Conservation (phyloP, 495 filamentous ascomycete species). For the Penicillium paradoxum region DNA sequence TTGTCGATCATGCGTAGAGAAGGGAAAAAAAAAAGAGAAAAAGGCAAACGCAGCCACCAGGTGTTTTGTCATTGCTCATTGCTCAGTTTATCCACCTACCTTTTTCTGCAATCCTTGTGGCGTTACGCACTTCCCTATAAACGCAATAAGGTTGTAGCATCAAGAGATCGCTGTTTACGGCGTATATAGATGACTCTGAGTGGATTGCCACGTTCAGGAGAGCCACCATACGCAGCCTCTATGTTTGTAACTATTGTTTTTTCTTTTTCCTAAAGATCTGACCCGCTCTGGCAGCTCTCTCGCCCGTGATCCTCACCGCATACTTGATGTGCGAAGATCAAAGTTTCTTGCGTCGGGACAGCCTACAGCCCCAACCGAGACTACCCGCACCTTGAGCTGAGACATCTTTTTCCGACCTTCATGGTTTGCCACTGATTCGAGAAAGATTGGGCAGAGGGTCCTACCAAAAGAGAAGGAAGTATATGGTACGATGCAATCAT, state of each 20-base stretch:
- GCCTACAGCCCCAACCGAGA: slow-evolving; percentile 11
- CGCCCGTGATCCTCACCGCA: neutral
- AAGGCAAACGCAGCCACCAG: neutral
- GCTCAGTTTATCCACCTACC: neutral
- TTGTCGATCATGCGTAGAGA: slow-evolving; percentile 3
- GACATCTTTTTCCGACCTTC: slow-evolving; percentile 4
- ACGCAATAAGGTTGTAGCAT: slow-evolving; percentile 16
- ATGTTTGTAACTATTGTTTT: too few species aligned
- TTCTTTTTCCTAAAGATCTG: neutral
- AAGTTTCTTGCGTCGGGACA: neutral
- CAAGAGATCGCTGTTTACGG: slow-evolving; percentile 18
- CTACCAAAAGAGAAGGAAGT: too few species aligned
- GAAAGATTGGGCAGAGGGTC: too few species aligned
- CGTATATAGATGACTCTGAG: slow-evolving; percentile 3
- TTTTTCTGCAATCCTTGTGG: neutral
- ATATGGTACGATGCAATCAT: too few species aligned
- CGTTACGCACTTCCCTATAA: neutral
- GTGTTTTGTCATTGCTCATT: neutral
- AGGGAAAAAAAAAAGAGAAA: neutral
- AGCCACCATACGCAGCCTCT: too few species aligned
- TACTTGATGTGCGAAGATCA: neutral
- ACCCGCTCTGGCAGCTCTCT: neutral
- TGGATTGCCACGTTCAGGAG: slow-evolving; percentile 26
- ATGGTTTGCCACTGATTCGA: slow-evolving; percentile 6
- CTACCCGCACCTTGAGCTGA: slow-evolving; percentile 16